Evolutionary conservation across 805 yeast genomes (phyloP).

Genomic region (Cephaloascus fragrans): DNA sequence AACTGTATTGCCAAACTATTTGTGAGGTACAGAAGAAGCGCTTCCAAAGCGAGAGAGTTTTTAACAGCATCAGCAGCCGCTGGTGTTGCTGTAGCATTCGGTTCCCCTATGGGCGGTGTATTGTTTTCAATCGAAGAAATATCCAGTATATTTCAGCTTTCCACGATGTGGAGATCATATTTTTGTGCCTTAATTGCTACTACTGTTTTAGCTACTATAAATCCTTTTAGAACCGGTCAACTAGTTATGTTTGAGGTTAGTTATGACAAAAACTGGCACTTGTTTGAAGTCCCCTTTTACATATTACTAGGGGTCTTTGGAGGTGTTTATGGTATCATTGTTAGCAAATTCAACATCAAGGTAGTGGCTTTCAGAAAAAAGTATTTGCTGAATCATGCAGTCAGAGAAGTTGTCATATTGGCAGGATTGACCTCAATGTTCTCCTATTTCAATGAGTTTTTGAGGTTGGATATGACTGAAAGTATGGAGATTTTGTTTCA

Average conservation of each 20-base stretch:
- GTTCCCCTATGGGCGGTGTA: conserved; percentile 95
- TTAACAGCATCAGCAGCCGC: conserved; percentile 92
- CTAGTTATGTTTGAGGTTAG: conserved; percentile 87
- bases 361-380: conserved; percentile 71
- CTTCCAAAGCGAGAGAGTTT: conserved; percentile 43
- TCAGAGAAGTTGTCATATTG: conserved; percentile 62
- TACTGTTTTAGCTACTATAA: conserved; percentile 64
- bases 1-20: conserved; percentile 57
- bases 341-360: conserved; percentile 64
- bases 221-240: conserved; percentile 94
- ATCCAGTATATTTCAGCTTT: conserved; percentile 58
- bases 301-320: conserved; percentile 81
- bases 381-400: conserved; percentile 46
- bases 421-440: conserved; percentile 64
- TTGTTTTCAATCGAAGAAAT: conserved; percentile 90
- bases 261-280: conserved; percentile 80
- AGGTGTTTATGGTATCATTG: conserved; percentile 77
- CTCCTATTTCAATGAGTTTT: conserved; percentile 76
- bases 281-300: conserved; percentile 75
- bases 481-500: conserved; percentile 84
- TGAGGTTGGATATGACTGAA: conserved; percentile 88
- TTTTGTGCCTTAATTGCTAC: conserved; percentile 88
- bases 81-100: conserved; percentile 98
- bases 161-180: conserved; percentile 85
- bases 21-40: conserved; percentile 31